Base-by-base conservation (phyloP, 2,329 filamentous ascomycete species). In the Ophiostoma sp. region DNA sequence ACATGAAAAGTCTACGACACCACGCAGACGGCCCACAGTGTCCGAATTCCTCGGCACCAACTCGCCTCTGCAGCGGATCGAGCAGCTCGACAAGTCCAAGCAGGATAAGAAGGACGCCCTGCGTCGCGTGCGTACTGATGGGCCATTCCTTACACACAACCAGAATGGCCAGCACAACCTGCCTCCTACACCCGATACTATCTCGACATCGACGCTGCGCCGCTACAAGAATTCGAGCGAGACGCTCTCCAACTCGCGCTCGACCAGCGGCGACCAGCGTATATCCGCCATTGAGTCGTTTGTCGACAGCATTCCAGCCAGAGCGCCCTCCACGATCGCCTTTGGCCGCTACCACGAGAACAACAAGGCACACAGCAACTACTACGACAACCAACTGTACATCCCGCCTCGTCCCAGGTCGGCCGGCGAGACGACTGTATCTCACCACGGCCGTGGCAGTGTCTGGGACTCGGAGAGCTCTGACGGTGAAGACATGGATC, bases 151-250 rank as follows among this genome's bases (percentile, higher is more conserved):
- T 5, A 76, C 76, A 70, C 80, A 78, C 66, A 78, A 81, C 5
- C 80, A 81, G n/a, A 76, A 76, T 16, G 42, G 41, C 67, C 78
- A 81, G 5, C 79, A 81, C 18, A 76, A 76, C 18, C 76, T 87
- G 1, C 85, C 85, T 9, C 85, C 85, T 0, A 87, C 85, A 0
- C 85, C 85, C 0, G 85, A 87, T 71, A 87, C 85, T 0, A 83
- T 86, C 27, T 85, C 85, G 1, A 85, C 83, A 2, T 82, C 83
- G 1, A 85, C 83, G 0, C 77, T 87, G 45, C 78, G 80, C 5
- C 79, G 80, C 14, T 82, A 80, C 69, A 79, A 84, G 70, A 80
- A 79, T 64, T 85, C 84, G 0, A 79, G 81, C 67, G 84, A 86
- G 60, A 81, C 80, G 0, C 74, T 84, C 0, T 73, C 72, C 6